phyloP scores from a whole-genome alignment of 352 stramenopile species.

The Pythium utonaiense region DNA sequence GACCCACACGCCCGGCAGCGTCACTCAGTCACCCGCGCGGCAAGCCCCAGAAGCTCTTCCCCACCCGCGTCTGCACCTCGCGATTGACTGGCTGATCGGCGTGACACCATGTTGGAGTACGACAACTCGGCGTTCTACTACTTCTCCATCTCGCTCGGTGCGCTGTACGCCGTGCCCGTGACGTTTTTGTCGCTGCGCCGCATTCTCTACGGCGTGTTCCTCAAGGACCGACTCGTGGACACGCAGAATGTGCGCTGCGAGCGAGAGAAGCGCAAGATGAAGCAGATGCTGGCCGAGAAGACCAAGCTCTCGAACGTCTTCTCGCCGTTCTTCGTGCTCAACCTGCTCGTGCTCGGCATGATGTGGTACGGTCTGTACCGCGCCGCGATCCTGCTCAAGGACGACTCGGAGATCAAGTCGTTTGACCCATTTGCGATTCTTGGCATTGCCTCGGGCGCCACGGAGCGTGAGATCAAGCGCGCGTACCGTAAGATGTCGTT shows the following conservation, averaged over 20 bases:
- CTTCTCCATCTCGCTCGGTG: conserved; percentile 96
- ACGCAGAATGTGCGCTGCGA: conserved; percentile 78
- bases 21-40: conserved; percentile 1
- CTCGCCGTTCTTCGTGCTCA: conserved; percentile 68
- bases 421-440: conserved; percentile 99
- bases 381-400: conserved; percentile 88
- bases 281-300: conserved; percentile 83
- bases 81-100: background rate
- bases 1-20: background rate
- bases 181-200: conserved; percentile 87
- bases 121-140: conserved; percentile 99
- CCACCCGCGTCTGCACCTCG: background rate
- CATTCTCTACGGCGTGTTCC: conserved; percentile 88
- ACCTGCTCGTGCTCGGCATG: conserved; percentile 62
- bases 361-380: conserved; percentile 89
- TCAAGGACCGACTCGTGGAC: conserved; percentile 88
- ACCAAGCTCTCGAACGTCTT: conserved; percentile 84
- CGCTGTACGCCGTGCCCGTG: conserved; percentile 95
- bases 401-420: conserved; percentile 97
- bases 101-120: conserved; percentile 93
- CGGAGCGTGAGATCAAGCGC: conserved; percentile 94
- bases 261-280: conserved; percentile 80
- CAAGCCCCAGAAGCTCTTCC: conserved; percentile 1
- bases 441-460: conserved; percentile 88
- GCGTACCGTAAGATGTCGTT: conserved; percentile 93